A percentile compares a stretch with the other conserved stretches of the same genome.
Conservation (phyloP, 2,329 filamentous ascomycete species). For the Chaetomium sp. region DNA sequence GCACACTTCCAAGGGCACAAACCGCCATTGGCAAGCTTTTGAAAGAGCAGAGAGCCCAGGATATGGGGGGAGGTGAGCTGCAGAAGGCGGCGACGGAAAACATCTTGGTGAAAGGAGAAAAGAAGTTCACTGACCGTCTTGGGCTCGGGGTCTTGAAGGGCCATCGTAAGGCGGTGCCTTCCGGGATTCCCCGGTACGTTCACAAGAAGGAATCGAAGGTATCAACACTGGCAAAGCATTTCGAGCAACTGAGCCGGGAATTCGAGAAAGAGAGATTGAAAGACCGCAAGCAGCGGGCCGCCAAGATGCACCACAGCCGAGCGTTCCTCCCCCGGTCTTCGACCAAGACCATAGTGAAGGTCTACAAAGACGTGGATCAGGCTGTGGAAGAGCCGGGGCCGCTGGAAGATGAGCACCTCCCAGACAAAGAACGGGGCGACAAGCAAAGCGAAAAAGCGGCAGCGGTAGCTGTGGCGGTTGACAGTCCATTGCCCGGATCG, state of each 20-base stretch:
- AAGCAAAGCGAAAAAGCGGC: conserved; percentile 28
- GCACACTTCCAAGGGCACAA: conserved; percentile 39
- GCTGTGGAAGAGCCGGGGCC: conserved; percentile 76
- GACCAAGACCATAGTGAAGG: conserved; percentile 92
- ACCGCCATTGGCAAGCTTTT: conserved; percentile 38
- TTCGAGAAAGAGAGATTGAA: conserved; percentile 91
- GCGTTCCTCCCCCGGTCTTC: conserved; percentile 80
- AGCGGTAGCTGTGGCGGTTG: neutral
- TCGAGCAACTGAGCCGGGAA: conserved; percentile 92
- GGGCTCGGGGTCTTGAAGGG: conserved; percentile 59
- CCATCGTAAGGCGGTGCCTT: conserved; percentile 51
- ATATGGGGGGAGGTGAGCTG: conserved; percentile 25
- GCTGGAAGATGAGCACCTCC: conserved; percentile 53
- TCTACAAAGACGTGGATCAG: conserved; percentile 89
- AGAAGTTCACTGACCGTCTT: conserved; percentile 69
- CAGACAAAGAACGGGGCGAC: conserved; percentile 30
- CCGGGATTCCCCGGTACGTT: conserved; percentile 83
- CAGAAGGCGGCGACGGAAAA: conserved; percentile 31
- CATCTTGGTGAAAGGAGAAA: conserved; percentile 52
- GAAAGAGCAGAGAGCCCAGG: conserved; percentile 26
- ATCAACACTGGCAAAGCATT: conserved; percentile 87
- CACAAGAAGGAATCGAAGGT: conserved; percentile 71
- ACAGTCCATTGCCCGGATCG: conserved; percentile 10
- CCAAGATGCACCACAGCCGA: conserved; percentile 65
- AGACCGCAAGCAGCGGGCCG: conserved; percentile 74